phyloP scores from a whole-genome alignment of 73 alveolate genomes.

The Paramecium octaurelia region DNA sequence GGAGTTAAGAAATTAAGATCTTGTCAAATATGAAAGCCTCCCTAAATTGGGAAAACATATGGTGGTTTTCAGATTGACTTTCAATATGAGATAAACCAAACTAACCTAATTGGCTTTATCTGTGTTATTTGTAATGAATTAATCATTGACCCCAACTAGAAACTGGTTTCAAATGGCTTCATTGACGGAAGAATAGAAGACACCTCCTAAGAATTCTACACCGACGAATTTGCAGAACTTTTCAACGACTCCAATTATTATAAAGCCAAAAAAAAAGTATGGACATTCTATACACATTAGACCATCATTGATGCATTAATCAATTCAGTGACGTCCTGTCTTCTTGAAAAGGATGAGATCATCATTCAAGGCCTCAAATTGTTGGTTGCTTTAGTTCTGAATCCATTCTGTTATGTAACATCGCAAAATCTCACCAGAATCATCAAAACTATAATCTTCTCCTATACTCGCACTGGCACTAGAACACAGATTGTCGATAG shows the following conservation, averaged over 20 bases:
- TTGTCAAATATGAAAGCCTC: not conserved
- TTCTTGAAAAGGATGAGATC: not conserved
- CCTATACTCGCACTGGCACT: constrained; percentile 11
- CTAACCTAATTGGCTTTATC: not conserved
- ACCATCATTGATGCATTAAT: not conserved
- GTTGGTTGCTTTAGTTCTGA: constrained; percentile 6
- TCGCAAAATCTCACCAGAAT: not conserved
- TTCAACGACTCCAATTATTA: not conserved
- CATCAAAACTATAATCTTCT: not conserved
- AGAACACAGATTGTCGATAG: not conserved
- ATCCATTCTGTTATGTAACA: not conserved
- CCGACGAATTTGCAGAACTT: constrained; percentile 38
- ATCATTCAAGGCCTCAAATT: not conserved
- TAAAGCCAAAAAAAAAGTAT: not conserved
- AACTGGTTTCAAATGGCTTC: constrained; percentile 19
- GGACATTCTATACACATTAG: not conserved
- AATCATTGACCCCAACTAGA: not conserved
- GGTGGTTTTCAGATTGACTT: not conserved
- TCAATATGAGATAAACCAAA: constrained; percentile 27
- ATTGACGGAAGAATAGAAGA: constrained; percentile 2
- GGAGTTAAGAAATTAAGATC: not conserved
- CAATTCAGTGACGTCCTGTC: not conserved
- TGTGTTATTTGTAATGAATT: not conserved
- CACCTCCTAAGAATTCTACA: constrained; percentile 1
- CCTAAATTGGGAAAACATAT: constrained; percentile 14